Base-by-base conservation (phyloP, 768 basidiomycete genomes). In the Lepiota subincarnata region DNA sequence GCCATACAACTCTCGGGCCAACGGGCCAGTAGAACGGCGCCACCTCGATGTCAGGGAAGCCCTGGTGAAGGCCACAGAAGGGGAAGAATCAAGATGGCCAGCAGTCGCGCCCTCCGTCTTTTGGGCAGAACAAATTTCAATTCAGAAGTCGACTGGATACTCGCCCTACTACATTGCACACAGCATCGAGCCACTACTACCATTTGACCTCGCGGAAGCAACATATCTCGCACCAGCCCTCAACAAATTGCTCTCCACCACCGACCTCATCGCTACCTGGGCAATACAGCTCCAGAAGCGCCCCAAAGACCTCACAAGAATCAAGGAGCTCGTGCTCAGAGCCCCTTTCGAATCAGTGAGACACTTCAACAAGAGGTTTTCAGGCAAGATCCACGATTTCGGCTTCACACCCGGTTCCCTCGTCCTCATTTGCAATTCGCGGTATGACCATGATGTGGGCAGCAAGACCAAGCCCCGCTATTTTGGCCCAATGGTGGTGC, bases 401-500 rank as follows among this genome's bases (percentile, higher is more conserved):
- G 39, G 61, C 18, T 72, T 68, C 39, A 11, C 61, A 24, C 57
- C 55, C 4, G 72, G 73, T 16, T 58, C 60, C 0, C 54, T 76
- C 0, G 69, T 74, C 0, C 58, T 78, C 0, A 60, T 74, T 0
- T 44, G 65, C 1, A 75, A 78, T 48, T 66, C 66, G 0, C 16
- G 49, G 0, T 44, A 70, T 2, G 69, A 73, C 26, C 66, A 59
- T n/a, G 57, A 64, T 0, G 50, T 72, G 0, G 60, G 60, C 19
- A 40, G 57, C 1, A 75, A 74, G 48, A 65, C 65, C 1, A 62
- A 62, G n/a, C 64, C 65, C 0, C 51, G 68, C 1, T 76, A 74
- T 51, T 44, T 70, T 11, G 74, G 73, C 8, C 74, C 73, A 0
- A 67, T 68, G 53, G 55, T 68, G 0, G 69, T 76, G 0, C 43